Conservation (phyloP, 2,329 filamentous ascomycete genomes). For the Coniochaeta pulveracea region DNA sequence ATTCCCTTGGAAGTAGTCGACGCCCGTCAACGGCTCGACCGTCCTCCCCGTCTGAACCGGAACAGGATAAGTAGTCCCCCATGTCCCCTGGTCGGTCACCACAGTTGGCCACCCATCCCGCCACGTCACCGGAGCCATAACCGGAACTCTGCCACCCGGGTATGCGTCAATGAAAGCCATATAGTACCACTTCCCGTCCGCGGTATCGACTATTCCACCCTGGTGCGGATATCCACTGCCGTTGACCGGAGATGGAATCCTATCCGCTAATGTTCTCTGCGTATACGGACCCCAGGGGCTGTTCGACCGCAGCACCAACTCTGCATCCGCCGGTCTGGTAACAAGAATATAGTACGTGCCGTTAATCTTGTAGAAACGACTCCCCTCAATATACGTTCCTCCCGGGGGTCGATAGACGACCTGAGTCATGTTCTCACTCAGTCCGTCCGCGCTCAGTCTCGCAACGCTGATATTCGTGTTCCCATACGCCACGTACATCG, state of each 20-base stretch:
- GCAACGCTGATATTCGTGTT: constrained; percentile 35
- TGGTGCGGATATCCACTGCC: constrained; percentile 39
- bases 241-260: constrained; percentile 28
- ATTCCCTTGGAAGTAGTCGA: neutral
- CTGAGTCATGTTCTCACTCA: constrained; percentile 30
- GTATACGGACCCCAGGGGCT: constrained; percentile 43
- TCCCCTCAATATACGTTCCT: constrained; percentile 33
- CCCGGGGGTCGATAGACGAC: constrained; percentile 27
- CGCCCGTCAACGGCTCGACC: neutral
- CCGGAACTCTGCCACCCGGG: constrained; percentile 41
- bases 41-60: neutral
- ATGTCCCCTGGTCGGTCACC: neutral
- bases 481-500: constrained; percentile 46
- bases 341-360: constrained; percentile 44
- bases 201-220: constrained; percentile 40
- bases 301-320: constrained; percentile 36
- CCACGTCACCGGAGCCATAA: constrained; percentile 40
- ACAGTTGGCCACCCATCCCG: constrained; percentile 32
- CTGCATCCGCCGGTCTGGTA: constrained; percentile 29
- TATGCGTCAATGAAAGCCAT: constrained; percentile 43
- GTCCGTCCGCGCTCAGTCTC: constrained; percentile 35
- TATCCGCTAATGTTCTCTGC: constrained; percentile 27
- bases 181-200: constrained; percentile 42
- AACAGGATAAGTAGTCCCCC: neutral
- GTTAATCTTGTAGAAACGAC: constrained; percentile 45